Base-by-base conservation (phyloP, 2,329 filamentous ascomycete genomes). In the Atkinsonella hypoxylon region DNA sequence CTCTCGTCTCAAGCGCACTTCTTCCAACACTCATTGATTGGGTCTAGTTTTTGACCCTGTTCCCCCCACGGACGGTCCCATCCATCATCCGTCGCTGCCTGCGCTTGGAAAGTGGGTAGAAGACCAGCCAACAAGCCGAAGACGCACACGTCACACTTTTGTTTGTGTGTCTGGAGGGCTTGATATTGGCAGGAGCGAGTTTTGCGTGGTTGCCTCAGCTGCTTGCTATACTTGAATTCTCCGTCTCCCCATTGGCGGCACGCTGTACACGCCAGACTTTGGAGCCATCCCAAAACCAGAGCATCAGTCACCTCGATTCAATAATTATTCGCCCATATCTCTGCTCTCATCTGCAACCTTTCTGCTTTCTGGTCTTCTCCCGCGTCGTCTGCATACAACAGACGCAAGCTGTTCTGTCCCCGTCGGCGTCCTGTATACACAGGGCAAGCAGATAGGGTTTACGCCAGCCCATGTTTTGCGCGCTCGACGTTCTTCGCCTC, bases 91-190 rank as follows among this genome's bases (percentile, higher is more conserved):
- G 38, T 39, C 17, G 20, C 40, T 20, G 15, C 30, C n/a, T 47
- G 44, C 40, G 30, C 17, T 43, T 47, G 32, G 6, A 13, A 32
- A 20, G 32, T 39, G 31, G 44, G 31, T 48, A 36, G 22, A 41
- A 31, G 17, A 26, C 32, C 8, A 18, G 13, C 32, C 8, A 18
- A 7, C 20, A 39, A 7, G 17, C 32, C 17, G 17, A 39, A 36
- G 31, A 36, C 45, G 51, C 51, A 53, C 53, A 54, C 51, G 51
- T 51, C 48, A 45, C 51, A 18, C 48, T 38, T 47, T 45, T 30
- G 38, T 34, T 45, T 47, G 26, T 51, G 34, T 47, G 31, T 13
- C 36, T 15, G 31, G 48, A 22, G 31, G 18, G 36, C 38, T 46
- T n/a, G 5, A 12, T 43, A 22, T 45, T 49, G 41, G 31, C 18